Evolutionary conservation across 805 yeast species (phyloP), one percentile per base, ranked within the genome.

Genomic region (Candida incommunis): DNA sequence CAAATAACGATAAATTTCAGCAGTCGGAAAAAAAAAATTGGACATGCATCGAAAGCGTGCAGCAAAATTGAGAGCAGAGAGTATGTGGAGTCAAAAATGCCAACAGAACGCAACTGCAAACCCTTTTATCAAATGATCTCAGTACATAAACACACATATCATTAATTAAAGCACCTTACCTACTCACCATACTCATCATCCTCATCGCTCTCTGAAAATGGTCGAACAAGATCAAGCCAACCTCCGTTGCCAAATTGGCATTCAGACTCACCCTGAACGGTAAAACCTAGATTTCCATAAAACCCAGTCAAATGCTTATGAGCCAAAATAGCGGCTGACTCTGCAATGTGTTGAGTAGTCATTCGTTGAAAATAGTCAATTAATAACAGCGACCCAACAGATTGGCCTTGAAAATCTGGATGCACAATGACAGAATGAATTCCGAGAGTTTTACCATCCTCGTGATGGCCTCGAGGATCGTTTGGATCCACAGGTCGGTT

Each of bases 331-430:
- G 78, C 74, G 43, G 90, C 78, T 55, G 76, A 73, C 54, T 78
- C 83, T 41, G 92, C 96, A 49, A 86, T 78, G 53, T 79, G 85
- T 60, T 87, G 94, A 60, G 86, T 86, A 42, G 85, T 76, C 62
- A 90, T 67, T 58, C 90, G 84, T 62, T 92, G 96, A 49, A 88
- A 74, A 65, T 84, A 92, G 64, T 90, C 98, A 53, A 82, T 86
- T 55, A 90, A 63, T 57, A 90, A 65, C 47, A 87, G 67, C 13
- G 94, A 76, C 5, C 94, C 97, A 48, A 92, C 68, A 58, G 83
- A 84, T 63, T 78, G 74, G 48, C 88, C 84, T 60, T 80, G 85
- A 71, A 77, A 85, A 34, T 77, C 76, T 21, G 87, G 83, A 53
- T 77, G 77, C 23, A 92, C 75, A 2, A 78, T 88, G 22, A 90